phyloP scores from a whole-genome alignment of 1,284 basidiomycete genomes.

The Vanrija sp. region DNA sequence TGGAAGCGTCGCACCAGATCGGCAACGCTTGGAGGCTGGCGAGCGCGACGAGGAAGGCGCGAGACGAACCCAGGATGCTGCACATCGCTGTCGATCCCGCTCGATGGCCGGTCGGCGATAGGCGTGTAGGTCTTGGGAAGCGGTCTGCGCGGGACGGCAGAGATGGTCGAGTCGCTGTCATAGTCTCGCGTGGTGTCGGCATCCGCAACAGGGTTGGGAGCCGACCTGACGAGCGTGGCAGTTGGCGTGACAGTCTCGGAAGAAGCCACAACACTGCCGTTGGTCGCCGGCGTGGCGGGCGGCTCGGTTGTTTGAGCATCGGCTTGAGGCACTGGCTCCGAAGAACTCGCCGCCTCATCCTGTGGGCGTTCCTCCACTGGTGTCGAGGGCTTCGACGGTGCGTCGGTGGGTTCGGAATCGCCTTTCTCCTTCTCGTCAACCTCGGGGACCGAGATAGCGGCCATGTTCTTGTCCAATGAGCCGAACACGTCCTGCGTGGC shows the following conservation, averaged over 20 bases:
- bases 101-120: conserved; percentile 22
- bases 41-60: conserved; percentile 59
- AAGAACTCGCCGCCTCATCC: neutral
- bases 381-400: conserved; percentile 16
- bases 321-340: too few relatives aligned
- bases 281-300: neutral
- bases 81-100: conserved; percentile 45
- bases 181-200: conserved; percentile 50
- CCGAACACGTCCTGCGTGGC: conserved; percentile 51
- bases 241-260: conserved; percentile 1
- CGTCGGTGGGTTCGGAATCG: conserved; percentile 1
- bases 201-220: neutral
- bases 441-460: conserved; percentile 64
- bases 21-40: conserved; percentile 60
- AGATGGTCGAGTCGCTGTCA: conserved; percentile 87
- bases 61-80: conserved; percentile 51
- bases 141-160: conserved; percentile 53
- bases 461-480: conserved; percentile 41
- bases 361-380: conserved; percentile 3
- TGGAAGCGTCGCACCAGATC: conserved; percentile 76
- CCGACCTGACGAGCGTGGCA: conserved; percentile 8
- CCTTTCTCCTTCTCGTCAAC: conserved; percentile 59
- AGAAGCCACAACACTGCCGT: neutral
- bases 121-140: neutral
- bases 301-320: neutral